phyloP scores from a whole-genome alignment of 495 filamentous ascomycete species.

The Sphaerosporella brunnea region DNA sequence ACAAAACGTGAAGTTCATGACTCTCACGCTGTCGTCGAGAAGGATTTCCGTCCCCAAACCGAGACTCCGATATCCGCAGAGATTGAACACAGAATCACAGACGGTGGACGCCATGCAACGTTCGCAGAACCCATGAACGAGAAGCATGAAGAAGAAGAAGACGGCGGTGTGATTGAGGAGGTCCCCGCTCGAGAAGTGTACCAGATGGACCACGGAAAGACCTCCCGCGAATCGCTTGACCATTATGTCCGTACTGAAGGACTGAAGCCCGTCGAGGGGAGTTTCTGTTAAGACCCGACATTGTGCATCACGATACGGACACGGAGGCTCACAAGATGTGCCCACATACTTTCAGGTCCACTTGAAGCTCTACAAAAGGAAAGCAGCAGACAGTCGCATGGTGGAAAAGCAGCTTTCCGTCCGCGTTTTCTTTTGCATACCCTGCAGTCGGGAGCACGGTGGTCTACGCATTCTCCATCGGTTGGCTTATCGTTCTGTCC shows the following conservation, averaged over 20 bases:
- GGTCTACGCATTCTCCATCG: slow-evolving; percentile 76
- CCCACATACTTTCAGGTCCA: slow-evolving; percentile 49
- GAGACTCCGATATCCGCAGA: not conserved
- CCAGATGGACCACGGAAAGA: slow-evolving; percentile 8
- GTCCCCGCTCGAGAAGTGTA: slow-evolving; percentile 10
- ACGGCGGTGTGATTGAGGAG: not conserved
- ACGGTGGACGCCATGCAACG: not conserved
- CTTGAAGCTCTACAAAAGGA: slow-evolving; percentile 57
- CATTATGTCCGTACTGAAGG: slow-evolving; percentile 11
- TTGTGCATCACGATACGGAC: no score
- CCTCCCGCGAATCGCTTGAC: slow-evolving; percentile 19
- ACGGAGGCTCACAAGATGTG: slow-evolving; percentile 24
- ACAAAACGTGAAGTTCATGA: slow-evolving; percentile 2
- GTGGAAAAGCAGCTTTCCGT: slow-evolving; percentile 49
- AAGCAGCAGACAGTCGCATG: slow-evolving; percentile 62
- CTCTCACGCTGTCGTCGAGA: slow-evolving; percentile 16
- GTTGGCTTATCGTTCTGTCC: slow-evolving; percentile 90
- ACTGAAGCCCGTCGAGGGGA: slow-evolving; percentile 1
- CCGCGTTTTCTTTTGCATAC: slow-evolving; percentile 68
- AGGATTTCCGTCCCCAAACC: slow-evolving; percentile 3
- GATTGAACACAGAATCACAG: slow-evolving; percentile 1
- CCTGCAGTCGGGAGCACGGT: slow-evolving; percentile 78
- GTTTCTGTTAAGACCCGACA: not conserved
- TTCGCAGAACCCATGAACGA: not conserved
- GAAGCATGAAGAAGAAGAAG: slow-evolving; percentile 8